Base-by-base conservation (phyloP, 148 eudicot genomes). In the Camellia granthamiana region DNA sequence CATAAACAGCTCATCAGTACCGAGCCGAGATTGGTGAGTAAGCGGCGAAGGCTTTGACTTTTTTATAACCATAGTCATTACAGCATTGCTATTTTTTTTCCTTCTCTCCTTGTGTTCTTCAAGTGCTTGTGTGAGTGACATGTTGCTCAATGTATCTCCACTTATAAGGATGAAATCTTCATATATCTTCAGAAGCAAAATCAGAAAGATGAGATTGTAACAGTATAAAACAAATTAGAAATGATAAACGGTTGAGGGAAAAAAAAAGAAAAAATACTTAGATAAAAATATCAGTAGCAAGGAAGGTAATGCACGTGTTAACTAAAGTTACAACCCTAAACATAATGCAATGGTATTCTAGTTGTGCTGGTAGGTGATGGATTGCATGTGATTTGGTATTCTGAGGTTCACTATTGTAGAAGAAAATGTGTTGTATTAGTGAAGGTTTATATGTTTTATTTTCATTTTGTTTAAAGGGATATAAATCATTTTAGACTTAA, bases 71-170 rank as follows among this genome's bases (percentile, higher is more conserved):
- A 93, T 95, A 47, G 99, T 95, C 99, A 95, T 95, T 59, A 95
- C 96, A 68, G 97, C 97, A 85, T 95, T 91, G 68, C 84, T 88
- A 80, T 95, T 97, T 82, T 88, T 92, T 87, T 87, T 93, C 83
- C 83, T 87, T 86, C 99, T 93, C 71, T 95, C 99, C 84, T 89
- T 93, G 87, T 95, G 99, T 74, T 95, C 93, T 82, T 87, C 88
- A 83, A 95, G 93, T 78, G 90, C 97, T 85, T 90, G 88, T 0
- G 90, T 87, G 11, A 93, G 92, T 52, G 93, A 85, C 97, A 95
- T 95, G 86, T 93, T 95, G 89, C 97, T 92, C 75, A 95, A 88
- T 46, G 97, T 95, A 81, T 95, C 99, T 78, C 99, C 99, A 77
- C 90, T 84, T 75, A 95, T 83, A 77, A 95, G 99, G 61, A 95